Conservation (phyloP, 306 rosid genomes). For the Comarum palustre region DNA sequence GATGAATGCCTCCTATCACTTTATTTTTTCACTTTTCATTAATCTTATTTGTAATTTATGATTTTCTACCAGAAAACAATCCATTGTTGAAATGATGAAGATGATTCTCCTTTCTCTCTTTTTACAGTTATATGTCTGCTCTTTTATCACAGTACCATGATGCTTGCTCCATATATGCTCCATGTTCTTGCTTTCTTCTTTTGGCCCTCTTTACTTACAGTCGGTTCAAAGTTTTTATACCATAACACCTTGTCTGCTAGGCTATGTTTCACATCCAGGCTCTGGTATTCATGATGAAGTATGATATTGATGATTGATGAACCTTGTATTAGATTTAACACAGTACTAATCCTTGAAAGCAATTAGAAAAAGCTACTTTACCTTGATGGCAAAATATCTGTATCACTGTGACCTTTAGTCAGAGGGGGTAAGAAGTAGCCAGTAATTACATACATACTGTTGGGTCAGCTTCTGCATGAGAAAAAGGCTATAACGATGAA, state of each 20-base stretch:
- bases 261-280: neutral
- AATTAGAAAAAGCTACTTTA: neutral
- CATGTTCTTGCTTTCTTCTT: neutral
- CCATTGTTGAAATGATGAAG: conserved; percentile 11
- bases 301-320: neutral
- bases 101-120: neutral
- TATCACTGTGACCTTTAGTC: neutral
- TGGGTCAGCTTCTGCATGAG: conserved; percentile 19
- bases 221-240: conserved; percentile 4
- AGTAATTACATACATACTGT: neutral
- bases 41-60: neutral
- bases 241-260: conserved; percentile 12
- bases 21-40: conserved; percentile 20
- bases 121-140: conserved; percentile 13
- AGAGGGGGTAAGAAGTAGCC: neutral
- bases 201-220: neutral
- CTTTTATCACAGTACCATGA: conserved; percentile 10
- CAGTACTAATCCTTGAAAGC: neutral
- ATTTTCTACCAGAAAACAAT: neutral
- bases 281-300: conserved; percentile 4
- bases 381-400: neutral
- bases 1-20: conserved; percentile 19
- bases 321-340: neutral
- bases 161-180: neutral
- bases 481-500: neutral